Evolutionary conservation across 2,329 filamentous ascomycete species (phyloP).

Genomic region (Pseudogymnoascus sp.): DNA sequence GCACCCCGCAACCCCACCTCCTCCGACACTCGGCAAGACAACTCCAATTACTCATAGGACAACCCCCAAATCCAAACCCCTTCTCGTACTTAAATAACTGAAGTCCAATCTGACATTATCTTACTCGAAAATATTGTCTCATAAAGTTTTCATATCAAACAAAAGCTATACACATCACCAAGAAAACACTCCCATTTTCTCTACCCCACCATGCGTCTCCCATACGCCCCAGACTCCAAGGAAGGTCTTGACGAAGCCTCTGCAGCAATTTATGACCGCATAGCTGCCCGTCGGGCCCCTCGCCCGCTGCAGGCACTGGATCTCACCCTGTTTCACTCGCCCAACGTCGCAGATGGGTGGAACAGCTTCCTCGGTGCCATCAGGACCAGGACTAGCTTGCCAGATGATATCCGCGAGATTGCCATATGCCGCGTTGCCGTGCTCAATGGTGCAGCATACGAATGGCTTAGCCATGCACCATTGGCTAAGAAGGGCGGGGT

Average conservation of each 20-base stretch:
- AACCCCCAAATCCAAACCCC: background rate
- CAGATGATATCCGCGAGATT: conserved; percentile 60
- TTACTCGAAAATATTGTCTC: background rate
- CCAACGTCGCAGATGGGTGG: conserved; percentile 69
- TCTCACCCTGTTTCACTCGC: conserved; percentile 66
- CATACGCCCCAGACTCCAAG: conserved; percentile 51
- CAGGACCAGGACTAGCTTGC: conserved; percentile 45
- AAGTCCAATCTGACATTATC: background rate
- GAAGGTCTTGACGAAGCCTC: conserved; percentile 38
- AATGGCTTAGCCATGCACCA: conserved; percentile 74
- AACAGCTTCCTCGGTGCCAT: conserved; percentile 61
- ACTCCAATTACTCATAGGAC: background rate
- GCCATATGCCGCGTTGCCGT: conserved; percentile 76
- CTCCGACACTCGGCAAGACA: background rate
- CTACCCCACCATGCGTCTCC: conserved; percentile 51
- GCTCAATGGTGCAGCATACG: conserved; percentile 76
- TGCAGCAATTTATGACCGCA: conserved; percentile 52
- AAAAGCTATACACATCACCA: too few species aligned
- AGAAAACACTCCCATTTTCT: background rate
- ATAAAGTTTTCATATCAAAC: background rate
- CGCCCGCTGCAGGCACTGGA: conserved; percentile 70
- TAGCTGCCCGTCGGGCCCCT: conserved; percentile 58
- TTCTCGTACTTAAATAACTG: background rate
- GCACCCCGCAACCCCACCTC: conserved; percentile 3
- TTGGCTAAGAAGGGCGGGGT: conserved; percentile 32